Conservation (phyloP, 2,329 filamentous ascomycete genomes). For the Ophiocordyceps camponoti-floridani region DNA sequence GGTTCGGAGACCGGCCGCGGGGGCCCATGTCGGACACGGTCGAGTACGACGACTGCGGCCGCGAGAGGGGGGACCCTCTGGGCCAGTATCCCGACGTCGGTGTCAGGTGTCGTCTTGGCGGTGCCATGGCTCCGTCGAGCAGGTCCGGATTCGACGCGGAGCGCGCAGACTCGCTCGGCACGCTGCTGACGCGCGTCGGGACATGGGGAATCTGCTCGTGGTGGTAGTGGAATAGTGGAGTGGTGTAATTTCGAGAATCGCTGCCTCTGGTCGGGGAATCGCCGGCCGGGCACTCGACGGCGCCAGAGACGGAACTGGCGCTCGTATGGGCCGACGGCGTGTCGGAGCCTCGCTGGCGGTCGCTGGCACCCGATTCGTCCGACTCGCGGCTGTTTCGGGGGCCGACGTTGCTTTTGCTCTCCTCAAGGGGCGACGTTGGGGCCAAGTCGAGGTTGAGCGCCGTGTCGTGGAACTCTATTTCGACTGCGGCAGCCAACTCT, state of each 20-base stretch:
- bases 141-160: constrained; percentile 33
- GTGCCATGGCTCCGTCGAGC: constrained; percentile 26
- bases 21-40: constrained; percentile 48
- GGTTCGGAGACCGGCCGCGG: constrained; percentile 42
- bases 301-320: constrained; percentile 34
- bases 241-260: constrained; percentile 20
- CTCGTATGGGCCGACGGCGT: constrained; percentile 37
- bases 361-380: constrained; percentile 28
- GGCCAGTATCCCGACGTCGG: constrained; percentile 35
- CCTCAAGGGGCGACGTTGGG: constrained; percentile 10
- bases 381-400: constrained; percentile 35
- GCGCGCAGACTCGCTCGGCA: constrained; percentile 22
- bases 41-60: constrained; percentile 65
- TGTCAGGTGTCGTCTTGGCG: constrained; percentile 43
- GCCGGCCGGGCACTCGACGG: constrained; percentile 22
- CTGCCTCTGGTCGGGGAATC: constrained; percentile 28
- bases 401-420: constrained; percentile 15
- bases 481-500: constrained; percentile 1
- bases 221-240: constrained; percentile 45
- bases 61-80: constrained; percentile 39
- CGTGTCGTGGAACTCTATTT: constrained; percentile 4
- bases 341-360: constrained; percentile 27
- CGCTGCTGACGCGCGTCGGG: constrained; percentile 22
- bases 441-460: constrained; percentile 5
- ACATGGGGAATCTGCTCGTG: constrained; percentile 31